These are phyloP conservation scores for Erythrophleum ivorense DNA, from an alignment of 331 rosid species.

Conservation along the genomic window DNA sequence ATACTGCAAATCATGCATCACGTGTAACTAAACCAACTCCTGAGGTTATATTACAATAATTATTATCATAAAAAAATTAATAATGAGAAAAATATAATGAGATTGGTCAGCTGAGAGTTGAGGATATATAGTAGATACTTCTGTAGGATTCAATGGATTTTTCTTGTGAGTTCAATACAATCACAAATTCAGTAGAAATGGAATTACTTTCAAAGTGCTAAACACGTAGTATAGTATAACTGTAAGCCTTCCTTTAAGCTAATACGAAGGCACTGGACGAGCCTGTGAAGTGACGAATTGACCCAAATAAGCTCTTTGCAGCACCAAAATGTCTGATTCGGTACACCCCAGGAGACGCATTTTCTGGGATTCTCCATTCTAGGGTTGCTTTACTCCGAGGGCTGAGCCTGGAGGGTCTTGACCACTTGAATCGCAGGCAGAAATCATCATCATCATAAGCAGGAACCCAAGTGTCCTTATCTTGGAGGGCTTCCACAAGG, in stretches of 20 bases:
- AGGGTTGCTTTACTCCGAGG: slow-evolving; percentile 68
- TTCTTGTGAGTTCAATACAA: slow-evolving; percentile 4
- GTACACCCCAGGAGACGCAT: slow-evolving; percentile 71
- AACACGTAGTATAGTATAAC: neutral
- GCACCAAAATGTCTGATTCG: slow-evolving; percentile 85
- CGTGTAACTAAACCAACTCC: neutral
- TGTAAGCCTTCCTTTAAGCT: slow-evolving; percentile 43
- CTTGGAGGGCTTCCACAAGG: slow-evolving; percentile 75
- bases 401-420: slow-evolving; percentile 71
- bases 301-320: slow-evolving; percentile 64
- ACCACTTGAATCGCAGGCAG: slow-evolving; percentile 87
- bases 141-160: slow-evolving; percentile 13
- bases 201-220: neutral
- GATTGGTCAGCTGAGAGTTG: neutral
- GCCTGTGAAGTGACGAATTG: slow-evolving; percentile 78
- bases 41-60: neutral
- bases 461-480: slow-evolving; percentile 70
- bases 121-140: neutral
- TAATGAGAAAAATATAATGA: slow-evolving; percentile 4
- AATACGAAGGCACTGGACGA: slow-evolving; percentile 83
- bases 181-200: slow-evolving; percentile 5
- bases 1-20: too few species aligned
- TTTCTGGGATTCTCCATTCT: slow-evolving; percentile 83
- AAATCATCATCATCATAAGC: slow-evolving; percentile 92
- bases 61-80: neutral